Evolutionary conservation across 768 basidiomycete species (phyloP).

Genomic region (Rickenella mellea): DNA sequence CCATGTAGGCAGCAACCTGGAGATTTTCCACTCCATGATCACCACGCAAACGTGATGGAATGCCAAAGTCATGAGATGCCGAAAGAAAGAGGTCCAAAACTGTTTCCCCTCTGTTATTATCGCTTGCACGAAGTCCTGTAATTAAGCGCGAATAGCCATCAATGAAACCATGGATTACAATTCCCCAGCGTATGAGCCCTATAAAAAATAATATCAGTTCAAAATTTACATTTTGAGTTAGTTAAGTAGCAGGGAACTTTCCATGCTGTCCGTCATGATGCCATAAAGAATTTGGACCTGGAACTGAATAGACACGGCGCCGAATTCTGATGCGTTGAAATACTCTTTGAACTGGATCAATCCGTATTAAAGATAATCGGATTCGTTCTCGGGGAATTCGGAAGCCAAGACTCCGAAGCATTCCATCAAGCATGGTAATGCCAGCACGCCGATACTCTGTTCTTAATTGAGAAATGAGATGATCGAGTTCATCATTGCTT

Average conservation of each 20-base stretch:
- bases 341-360: constrained; percentile 10
- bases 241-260: constrained; percentile 4
- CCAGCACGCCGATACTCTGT: constrained; percentile 7
- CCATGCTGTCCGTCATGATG: constrained; percentile 21
- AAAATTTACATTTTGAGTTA: neutral
- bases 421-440: constrained; percentile 11
- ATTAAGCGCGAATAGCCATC: constrained; percentile 16
- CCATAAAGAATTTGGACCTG: constrained; percentile 17
- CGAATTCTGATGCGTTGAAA: constrained; percentile 8
- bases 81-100: constrained; percentile 11
- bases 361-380: constrained; percentile 2
- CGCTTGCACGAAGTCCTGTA: constrained; percentile 6
- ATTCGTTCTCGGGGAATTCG: constrained; percentile 5
- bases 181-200: constrained; percentile 13
- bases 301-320: constrained; percentile 10
- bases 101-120: constrained; percentile 12
- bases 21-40: constrained; percentile 21
- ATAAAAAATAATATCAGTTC: neutral
- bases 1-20: constrained; percentile 5
- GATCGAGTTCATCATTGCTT: constrained; percentile 9
- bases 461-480: neutral
- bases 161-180: constrained; percentile 16
- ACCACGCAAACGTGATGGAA: constrained; percentile 15
- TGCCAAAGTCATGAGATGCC: constrained; percentile 6
- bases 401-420: constrained; percentile 5